Conservation (phyloP, 1,284 basidiomycete species). For the Xerocomus subilludens region DNA sequence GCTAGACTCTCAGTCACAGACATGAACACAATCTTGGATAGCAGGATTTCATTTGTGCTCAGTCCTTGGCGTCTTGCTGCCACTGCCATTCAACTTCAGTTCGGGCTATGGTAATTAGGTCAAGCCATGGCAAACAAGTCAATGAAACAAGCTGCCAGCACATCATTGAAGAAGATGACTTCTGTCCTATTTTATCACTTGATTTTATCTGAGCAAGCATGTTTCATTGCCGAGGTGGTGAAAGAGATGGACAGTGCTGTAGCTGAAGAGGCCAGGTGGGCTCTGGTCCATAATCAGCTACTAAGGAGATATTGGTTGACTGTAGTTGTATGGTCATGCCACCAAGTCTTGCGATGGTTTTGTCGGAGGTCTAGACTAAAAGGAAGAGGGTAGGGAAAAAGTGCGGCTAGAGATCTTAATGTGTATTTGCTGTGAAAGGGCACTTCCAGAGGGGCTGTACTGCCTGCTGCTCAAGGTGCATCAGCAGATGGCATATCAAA, state of each 20-base stretch:
- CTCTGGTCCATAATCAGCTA: too few relatives aligned
- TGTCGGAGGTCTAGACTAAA: too few relatives aligned
- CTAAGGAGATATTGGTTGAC: too few relatives aligned
- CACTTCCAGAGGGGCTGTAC: too few relatives aligned
- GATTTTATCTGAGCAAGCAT: slow-evolving; percentile 78
- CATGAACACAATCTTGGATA: slow-evolving; percentile 64
- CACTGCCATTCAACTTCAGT: slow-evolving; percentile 79
- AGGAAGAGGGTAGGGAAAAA: too few relatives aligned
- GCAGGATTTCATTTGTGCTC: slow-evolving; percentile 71
- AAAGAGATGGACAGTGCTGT: slow-evolving; percentile 73
- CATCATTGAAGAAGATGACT: slow-evolving; percentile 71
- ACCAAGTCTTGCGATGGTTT: too few relatives aligned
- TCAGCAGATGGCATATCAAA: too few relatives aligned
- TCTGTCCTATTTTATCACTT: slow-evolving; percentile 74
- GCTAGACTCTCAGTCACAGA: slow-evolving; percentile 51
- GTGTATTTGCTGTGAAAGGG: too few relatives aligned
- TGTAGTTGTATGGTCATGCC: too few relatives aligned
- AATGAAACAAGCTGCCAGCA: slow-evolving; percentile 63
- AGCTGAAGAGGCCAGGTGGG: slow-evolving; percentile 67
- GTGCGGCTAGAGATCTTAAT: too few relatives aligned
- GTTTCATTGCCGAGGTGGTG: slow-evolving; percentile 81
- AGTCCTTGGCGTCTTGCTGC: slow-evolving; percentile 85
- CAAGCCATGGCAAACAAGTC: slow-evolving; percentile 69
- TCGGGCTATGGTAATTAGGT: slow-evolving; percentile 76
- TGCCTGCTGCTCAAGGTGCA: too few relatives aligned